phyloP scores from a whole-genome alignment of 202 grass and related monocot genomes.

The Hordeum pubiflorum region DNA sequence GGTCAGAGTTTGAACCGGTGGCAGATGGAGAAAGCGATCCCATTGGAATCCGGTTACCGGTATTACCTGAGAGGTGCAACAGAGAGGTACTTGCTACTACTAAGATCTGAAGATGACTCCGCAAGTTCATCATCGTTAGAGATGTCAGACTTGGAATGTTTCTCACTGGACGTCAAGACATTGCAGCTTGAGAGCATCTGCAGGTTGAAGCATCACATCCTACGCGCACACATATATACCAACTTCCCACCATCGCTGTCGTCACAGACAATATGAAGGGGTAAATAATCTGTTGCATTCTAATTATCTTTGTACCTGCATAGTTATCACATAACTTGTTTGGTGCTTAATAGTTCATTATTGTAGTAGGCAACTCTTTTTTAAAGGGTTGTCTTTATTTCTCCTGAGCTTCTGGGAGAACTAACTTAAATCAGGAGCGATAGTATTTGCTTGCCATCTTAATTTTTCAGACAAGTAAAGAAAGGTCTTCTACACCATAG shows the following conservation, averaged over 20 bases:
- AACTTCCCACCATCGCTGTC: constrained; percentile 31
- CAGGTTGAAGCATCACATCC: constrained; percentile 25
- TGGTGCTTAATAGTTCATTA: not conserved
- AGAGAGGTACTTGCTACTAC: constrained; percentile 26
- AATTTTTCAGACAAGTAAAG: not conserved
- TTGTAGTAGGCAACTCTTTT: not conserved
- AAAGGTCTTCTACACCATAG: not conserved
- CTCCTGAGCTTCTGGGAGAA: not conserved
- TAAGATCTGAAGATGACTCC: constrained; percentile 12
- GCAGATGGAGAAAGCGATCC: constrained; percentile 30
- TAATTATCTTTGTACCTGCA: not conserved
- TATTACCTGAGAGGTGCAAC: constrained; percentile 23
- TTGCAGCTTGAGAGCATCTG: constrained; percentile 28
- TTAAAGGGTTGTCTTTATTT: not conserved
- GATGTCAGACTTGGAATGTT: constrained; percentile 9
- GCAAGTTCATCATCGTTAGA: not conserved
- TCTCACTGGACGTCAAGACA: constrained; percentile 27
- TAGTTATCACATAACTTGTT: not conserved
- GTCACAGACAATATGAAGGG: not conserved
- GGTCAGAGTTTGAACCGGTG: not conserved
- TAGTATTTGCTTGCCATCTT: not conserved
- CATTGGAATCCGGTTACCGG: constrained; percentile 26
- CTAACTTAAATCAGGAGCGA: not conserved
- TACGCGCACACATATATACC: constrained; percentile 24
- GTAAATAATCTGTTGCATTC: not conserved